Percentiles rank a stretch among this genome's conserved stretches.
These are phyloP conservation scores for Morella rubra DNA, from an alignment of 306 rosid genomes.

Conservation along the genomic window DNA sequence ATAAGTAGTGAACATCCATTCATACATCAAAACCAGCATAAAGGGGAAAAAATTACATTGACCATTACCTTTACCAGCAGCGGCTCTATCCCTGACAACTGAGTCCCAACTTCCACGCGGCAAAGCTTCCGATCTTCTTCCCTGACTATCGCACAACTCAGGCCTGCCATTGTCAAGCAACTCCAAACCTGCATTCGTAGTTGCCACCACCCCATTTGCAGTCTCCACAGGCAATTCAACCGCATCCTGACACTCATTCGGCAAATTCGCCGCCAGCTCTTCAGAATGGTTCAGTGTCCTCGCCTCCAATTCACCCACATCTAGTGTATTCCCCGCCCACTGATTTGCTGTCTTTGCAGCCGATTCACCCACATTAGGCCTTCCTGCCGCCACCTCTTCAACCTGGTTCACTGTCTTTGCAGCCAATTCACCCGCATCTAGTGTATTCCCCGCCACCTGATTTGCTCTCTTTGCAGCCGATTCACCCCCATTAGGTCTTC, in stretches of 20 bases:
- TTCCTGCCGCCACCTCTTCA: not conserved
- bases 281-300: not conserved
- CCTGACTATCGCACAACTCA: conserved; percentile 17
- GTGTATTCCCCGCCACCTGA: not conserved
- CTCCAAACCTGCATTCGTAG: conserved; percentile 23
- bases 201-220: not conserved
- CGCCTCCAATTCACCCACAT: not conserved
- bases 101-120: conserved; percentile 20
- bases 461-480: not conserved
- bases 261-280: not conserved
- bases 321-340: not conserved
- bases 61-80: conserved; percentile 38
- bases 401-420: not conserved
- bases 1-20: not conserved
- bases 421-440: not conserved
- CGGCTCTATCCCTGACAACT: conserved; percentile 23
- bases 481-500: not conserved
- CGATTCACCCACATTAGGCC: too few species aligned
- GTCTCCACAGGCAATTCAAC: not conserved
- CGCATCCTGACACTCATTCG: not conserved
- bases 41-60: not conserved
- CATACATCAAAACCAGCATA: not conserved
- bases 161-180: not conserved
- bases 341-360: not conserved
- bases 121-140: conserved; percentile 17